Evolutionary conservation across 305 asterid genomes (phyloP).

Genomic region (Fraxinus floribunda): DNA sequence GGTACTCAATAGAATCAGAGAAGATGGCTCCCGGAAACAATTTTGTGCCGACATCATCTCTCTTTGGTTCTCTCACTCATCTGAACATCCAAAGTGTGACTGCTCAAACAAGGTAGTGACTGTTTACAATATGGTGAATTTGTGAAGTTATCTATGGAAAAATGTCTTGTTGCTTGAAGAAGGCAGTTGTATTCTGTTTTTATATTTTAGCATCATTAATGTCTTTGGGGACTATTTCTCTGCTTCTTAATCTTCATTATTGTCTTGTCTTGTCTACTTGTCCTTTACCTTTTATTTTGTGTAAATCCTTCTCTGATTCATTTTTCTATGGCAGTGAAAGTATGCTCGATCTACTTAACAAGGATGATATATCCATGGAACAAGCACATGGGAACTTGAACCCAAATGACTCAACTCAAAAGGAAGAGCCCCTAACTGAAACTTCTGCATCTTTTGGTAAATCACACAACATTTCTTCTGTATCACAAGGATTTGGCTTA

Average conservation of each 20-base stretch:
- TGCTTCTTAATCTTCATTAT: background rate
- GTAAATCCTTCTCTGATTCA: constrained; percentile 9
- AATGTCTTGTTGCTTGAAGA: background rate
- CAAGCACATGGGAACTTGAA: constrained; percentile 28
- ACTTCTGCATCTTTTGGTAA: constrained; percentile 27
- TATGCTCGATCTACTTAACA: constrained; percentile 33
- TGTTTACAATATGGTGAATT: constrained; percentile 8
- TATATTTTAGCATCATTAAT: background rate
- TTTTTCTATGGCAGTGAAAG: constrained; percentile 36
- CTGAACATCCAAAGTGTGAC: constrained; percentile 24
- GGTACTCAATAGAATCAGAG: constrained; percentile 36
- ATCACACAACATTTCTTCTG: constrained; percentile 32
- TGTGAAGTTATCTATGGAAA: background rate
- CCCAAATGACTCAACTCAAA: constrained; percentile 30
- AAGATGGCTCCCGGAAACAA: constrained; percentile 32
- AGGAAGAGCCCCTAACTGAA: constrained; percentile 29
- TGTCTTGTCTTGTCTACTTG: constrained; percentile 2
- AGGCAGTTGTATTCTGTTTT: background rate
- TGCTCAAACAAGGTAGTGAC: constrained; percentile 37
- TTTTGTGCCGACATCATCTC: constrained; percentile 26
- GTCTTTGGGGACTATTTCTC: background rate
- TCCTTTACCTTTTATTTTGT: background rate
- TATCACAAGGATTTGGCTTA: constrained; percentile 38
- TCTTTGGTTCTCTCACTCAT: constrained; percentile 34
- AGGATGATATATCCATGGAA: constrained; percentile 34